phyloP scores from a whole-genome alignment of 2,329 filamentous ascomycete genomes.

The Colletotrichum sp. region DNA sequence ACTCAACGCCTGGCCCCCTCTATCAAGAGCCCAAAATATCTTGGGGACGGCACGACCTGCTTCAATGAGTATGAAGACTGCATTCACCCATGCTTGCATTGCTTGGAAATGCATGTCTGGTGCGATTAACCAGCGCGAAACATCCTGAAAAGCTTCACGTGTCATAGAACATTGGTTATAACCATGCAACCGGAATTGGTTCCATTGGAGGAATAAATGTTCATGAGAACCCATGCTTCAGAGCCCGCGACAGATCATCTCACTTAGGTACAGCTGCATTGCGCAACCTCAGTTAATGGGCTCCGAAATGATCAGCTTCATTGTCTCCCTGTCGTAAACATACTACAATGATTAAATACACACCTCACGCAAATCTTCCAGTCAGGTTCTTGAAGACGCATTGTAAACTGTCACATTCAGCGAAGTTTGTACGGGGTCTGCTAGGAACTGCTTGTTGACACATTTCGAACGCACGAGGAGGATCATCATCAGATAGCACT shows the following conservation, averaged over 20 bases:
- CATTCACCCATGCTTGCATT: background rate
- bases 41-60: background rate
- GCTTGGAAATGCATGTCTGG: background rate
- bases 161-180: background rate
- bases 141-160: background rate
- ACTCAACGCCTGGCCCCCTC: background rate
- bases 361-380: background rate
- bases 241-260: background rate
- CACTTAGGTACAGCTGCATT: background rate
- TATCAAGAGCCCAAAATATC: background rate
- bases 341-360: background rate
- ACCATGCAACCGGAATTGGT: accelerated
- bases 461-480: background rate
- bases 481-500: too few species aligned
- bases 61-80: background rate
- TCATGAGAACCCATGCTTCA: background rate
- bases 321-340: background rate
- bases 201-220: background rate
- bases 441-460: background rate
- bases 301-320: background rate
- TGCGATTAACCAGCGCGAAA: background rate
- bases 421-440: background rate
- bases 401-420: background rate
- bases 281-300: background rate
- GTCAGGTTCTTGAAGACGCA: background rate